phyloP scores from a whole-genome alignment of 2,329 filamentous ascomycete genomes.

The Ophiocordyceps camponoti-floridani region DNA sequence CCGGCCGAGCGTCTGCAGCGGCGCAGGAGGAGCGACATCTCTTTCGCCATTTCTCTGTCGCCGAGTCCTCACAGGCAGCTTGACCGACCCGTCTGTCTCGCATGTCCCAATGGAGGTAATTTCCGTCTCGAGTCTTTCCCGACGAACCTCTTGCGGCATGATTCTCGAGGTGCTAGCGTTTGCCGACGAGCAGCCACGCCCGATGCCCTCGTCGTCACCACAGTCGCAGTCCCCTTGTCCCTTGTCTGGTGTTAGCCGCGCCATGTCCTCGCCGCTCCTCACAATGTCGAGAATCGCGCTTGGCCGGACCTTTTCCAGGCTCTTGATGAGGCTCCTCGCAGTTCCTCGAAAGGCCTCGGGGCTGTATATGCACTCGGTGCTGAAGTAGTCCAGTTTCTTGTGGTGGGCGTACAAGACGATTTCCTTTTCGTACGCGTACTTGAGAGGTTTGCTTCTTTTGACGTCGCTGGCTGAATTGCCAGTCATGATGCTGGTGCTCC shows the following conservation, averaged over 20 bases:
- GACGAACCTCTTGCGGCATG: conserved; percentile 6
- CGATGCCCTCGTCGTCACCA: conserved; percentile 22
- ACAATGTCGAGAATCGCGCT: conserved; percentile 94
- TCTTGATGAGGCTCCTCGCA: conserved; percentile 83
- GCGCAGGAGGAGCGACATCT: conserved; percentile 12
- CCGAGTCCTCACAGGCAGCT: conserved; percentile 15
- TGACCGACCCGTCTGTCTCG: conserved; percentile 9
- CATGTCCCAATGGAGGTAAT: conserved; percentile 6
- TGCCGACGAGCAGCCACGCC: conserved; percentile 47
- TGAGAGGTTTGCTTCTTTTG: conserved; percentile 88
- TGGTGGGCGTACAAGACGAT: conserved; percentile 96
- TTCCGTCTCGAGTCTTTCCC: conserved; percentile 13
- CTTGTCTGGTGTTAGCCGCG: conserved; percentile 39
- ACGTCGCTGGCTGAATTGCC: conserved; percentile 65
- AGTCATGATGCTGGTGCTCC: conserved; percentile 82
- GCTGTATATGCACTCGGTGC: conserved; percentile 95
- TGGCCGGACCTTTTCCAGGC: conserved; percentile 77
- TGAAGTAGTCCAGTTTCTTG: conserved; percentile 95
- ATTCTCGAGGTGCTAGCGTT: conserved; percentile 41
- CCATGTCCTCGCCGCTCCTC: conserved; percentile 90
- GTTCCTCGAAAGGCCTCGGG: conserved; percentile 92
- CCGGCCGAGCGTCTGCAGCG: conserved; percentile 60
- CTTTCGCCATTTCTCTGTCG: conserved; percentile 11
- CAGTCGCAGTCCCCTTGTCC: conserved; percentile 16
- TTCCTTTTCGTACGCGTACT: conserved; percentile 98